A percentile compares a stretch with the other conserved stretches of the same genome.
Evolutionary conservation across 768 basidiomycete genomes (phyloP).

Genomic region (Saitozyma sp.): DNA sequence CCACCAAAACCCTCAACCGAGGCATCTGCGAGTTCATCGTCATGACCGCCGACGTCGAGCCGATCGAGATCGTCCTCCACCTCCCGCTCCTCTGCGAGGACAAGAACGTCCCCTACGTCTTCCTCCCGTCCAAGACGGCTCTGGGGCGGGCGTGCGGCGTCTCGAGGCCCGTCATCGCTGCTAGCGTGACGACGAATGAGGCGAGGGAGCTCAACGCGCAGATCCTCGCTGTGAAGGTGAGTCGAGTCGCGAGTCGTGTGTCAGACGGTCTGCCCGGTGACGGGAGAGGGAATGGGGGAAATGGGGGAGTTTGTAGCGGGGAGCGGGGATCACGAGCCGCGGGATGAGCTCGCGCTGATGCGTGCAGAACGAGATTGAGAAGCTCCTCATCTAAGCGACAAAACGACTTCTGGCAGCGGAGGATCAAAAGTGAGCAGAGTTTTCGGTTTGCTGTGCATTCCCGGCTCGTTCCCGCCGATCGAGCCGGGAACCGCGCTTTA

Average conservation of each 20-base stretch:
- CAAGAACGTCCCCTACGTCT: constrained; percentile 98
- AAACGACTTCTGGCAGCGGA: constrained; percentile 6
- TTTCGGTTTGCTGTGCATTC: too few relatives aligned
- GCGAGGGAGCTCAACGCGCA: constrained; percentile 85
- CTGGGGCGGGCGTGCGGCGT: constrained; percentile 95
- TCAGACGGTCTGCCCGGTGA: constrained; percentile 62
- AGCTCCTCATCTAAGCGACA: constrained; percentile 54
- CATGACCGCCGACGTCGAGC: constrained; percentile 87
- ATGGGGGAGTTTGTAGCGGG: background rate
- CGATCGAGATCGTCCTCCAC: constrained; percentile 94
- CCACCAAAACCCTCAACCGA: constrained; percentile 96
- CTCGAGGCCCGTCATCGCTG: constrained; percentile 89
- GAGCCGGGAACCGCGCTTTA: too few relatives aligned
- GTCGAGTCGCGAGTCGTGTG: constrained; percentile 57
- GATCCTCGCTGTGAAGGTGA: constrained; percentile 77
- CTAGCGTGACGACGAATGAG: constrained; percentile 95
- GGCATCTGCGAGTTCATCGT: constrained; percentile 98
- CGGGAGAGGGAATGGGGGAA: background rate
- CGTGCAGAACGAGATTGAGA: constrained; percentile 53
- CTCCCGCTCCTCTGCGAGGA: constrained; percentile 97
- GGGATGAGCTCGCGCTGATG: background rate
- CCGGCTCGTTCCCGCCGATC: too few relatives aligned
- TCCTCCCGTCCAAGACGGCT: constrained; percentile 91
- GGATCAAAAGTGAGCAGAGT: too few relatives aligned
- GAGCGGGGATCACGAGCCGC: background rate